Percentiles rank a stretch among this genome's conserved stretches.
phyloP scores from a whole-genome alignment of 768 basidiomycete species.

The Melanogaster broomeanus region DNA sequence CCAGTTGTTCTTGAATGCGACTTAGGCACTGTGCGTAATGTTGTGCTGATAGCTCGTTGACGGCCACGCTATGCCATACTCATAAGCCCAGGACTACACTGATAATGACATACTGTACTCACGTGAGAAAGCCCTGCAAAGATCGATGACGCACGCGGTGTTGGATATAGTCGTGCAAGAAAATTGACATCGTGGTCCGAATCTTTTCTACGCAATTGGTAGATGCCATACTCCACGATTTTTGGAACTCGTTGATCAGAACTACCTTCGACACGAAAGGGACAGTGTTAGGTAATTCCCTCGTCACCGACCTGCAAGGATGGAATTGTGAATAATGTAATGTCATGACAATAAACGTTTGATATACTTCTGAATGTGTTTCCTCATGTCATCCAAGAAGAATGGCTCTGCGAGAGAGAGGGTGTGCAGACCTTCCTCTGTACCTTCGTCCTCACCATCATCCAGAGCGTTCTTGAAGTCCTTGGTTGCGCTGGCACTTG shows the following conservation, averaged over 20 bases:
- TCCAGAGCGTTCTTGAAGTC: background rate
- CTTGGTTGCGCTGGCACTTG: background rate
- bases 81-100: background rate
- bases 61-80: conserved; percentile 12
- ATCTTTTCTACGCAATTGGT: conserved; percentile 27
- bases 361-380: conserved; percentile 34
- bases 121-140: conserved; percentile 34
- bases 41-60: conserved; percentile 21
- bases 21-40: conserved; percentile 19
- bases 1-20: conserved; percentile 22
- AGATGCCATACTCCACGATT: conserved; percentile 32
- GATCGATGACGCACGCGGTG: conserved; percentile 36
- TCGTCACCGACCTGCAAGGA: conserved; percentile 29
- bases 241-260: conserved; percentile 29
- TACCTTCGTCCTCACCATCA: background rate
- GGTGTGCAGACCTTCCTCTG: background rate
- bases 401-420: conserved; percentile 2
- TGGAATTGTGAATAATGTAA: background rate
- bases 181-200: conserved; percentile 18
- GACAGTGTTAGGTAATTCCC: conserved; percentile 39
- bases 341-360: background rate
- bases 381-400: conserved; percentile 33
- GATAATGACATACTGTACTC: conserved; percentile 1
- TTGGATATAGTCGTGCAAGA: conserved; percentile 24
- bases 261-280: conserved; percentile 34